Base-by-base conservation (phyloP, 2,329 filamentous ascomycete species). In the Mycosphaerelloides madeirae region DNA sequence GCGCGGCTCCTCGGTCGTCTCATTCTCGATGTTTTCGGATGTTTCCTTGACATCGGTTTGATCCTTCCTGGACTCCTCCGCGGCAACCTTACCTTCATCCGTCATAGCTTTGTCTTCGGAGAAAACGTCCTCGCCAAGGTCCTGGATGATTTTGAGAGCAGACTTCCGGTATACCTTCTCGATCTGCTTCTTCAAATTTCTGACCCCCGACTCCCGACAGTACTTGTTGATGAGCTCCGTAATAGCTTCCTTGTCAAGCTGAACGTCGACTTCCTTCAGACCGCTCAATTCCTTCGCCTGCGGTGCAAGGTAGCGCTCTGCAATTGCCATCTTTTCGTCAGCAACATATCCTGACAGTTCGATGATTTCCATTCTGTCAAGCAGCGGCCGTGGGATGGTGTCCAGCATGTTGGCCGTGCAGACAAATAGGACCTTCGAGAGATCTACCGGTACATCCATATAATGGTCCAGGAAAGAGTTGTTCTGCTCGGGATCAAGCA, bases 321-420 rank as follows among this genome's bases (percentile, higher is more conserved):
- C 93, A 60, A 98, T 98, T 3, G 93, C 91, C 82, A 95, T 96
- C 77, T 98, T 98, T 76, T 98, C 93, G 54, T 98, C 91, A 0
- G 91, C 83, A 39, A 98, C 91, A 62, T 98, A 98, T 9, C 93
- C 93, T 29, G 91, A 97, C 2, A 98, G 77, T 51, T 94, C 83
- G 56, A 98, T 98, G 59, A 97, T 81, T 67, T 98, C 93, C 93
- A 98, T 98, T 57, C 93, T 84, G 64, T 98, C 93, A 13, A 97
- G 77, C 0, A 98, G 76, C 3, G 93, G 94, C 32, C 90, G 81
- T 13, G 93, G 93, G 50, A 98, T 98, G 0, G 93, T 98, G 61
- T 98, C 93, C 0, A 90, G 95, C 84, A 97, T 94, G 67, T 98
- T 98, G 48, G 93, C 93, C 12, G 93, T 98, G 76, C 93, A 98